Conservation (phyloP, 139 green algal species). For the Asterochloris sp. region DNA sequence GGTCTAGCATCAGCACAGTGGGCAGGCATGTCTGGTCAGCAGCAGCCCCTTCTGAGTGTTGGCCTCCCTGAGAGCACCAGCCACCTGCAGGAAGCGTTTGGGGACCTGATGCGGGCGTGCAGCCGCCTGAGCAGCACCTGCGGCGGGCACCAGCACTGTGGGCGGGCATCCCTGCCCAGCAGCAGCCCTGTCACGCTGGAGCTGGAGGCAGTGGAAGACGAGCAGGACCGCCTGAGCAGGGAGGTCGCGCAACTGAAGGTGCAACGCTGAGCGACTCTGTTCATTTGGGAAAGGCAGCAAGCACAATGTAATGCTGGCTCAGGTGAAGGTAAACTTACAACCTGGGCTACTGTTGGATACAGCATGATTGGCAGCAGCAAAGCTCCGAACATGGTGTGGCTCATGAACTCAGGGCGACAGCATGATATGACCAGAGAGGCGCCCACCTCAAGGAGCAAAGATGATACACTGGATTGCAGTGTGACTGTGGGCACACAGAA, state of each 20-base stretch:
- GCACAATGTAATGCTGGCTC: background rate
- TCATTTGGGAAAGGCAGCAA: background rate
- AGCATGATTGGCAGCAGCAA: background rate
- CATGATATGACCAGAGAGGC: too few species aligned
- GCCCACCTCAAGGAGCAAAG: too few species aligned
- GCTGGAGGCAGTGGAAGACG: background rate
- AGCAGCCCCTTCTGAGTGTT: background rate
- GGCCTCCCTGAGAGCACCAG: too few species aligned
- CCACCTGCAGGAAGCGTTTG: background rate
- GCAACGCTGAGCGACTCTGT: background rate
- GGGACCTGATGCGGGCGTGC: background rate
- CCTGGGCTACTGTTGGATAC: background rate
- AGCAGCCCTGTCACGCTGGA: background rate
- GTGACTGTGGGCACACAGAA: too few species aligned
- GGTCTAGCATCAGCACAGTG: background rate
- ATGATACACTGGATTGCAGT: too few species aligned
- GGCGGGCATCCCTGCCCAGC: too few species aligned
- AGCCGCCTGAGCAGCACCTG: background rate
- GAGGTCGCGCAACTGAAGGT: conserved; percentile 2
- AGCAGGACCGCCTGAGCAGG: background rate
- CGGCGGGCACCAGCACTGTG: background rate
- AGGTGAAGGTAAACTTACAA: background rate
- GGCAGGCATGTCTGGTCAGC: background rate
- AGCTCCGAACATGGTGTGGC: background rate
- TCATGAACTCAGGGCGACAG: too few species aligned